phyloP scores from a whole-genome alignment of 257 asterid species.

The Anisodus tanguticus region DNA sequence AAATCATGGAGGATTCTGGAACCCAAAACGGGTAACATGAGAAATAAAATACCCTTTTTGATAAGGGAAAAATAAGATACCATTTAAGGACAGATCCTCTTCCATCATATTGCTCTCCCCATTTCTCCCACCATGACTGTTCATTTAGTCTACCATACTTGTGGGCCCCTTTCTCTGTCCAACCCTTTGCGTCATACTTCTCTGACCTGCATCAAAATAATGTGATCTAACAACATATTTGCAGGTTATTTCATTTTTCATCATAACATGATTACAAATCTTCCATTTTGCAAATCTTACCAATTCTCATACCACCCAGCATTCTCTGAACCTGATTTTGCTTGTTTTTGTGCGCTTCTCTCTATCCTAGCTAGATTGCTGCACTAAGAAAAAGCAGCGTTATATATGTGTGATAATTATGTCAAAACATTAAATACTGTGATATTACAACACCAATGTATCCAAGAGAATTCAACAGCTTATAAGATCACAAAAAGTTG shows the following conservation, averaged over 20 bases:
- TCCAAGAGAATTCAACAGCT: not conserved
- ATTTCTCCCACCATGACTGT: no score
- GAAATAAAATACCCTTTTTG: slow-evolving; percentile 63
- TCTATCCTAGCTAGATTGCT: slow-evolving; percentile 97
- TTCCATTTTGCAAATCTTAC: slow-evolving; percentile 49
- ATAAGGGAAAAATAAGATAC: slow-evolving; percentile 43
- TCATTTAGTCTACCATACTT: no score
- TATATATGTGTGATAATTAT: not conserved
- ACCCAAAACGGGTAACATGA: not conserved
- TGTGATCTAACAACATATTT: not conserved
- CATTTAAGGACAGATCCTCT: slow-evolving; percentile 95
- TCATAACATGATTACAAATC: not conserved
- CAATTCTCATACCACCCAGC: slow-evolving; percentile 98
- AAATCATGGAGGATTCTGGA: not conserved
- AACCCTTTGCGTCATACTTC: slow-evolving; percentile 97
- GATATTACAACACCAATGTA: not conserved
- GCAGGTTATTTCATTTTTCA: not conserved
- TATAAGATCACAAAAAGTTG: not conserved
- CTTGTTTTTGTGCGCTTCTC: slow-evolving; percentile 98
- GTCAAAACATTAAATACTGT: slow-evolving; percentile 1
- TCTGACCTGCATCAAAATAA: slow-evolving; percentile 74
- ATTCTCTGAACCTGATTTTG: slow-evolving; percentile 87
- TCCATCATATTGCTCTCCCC: slow-evolving; percentile 99
- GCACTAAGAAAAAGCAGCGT: slow-evolving; percentile 41
- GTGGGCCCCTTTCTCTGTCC: slow-evolving; percentile 98